These are phyloP conservation scores for Rhizophagus sp. DNA, from an alignment of 192 early-diverging fungal genomes.

Conservation along the genomic window DNA sequence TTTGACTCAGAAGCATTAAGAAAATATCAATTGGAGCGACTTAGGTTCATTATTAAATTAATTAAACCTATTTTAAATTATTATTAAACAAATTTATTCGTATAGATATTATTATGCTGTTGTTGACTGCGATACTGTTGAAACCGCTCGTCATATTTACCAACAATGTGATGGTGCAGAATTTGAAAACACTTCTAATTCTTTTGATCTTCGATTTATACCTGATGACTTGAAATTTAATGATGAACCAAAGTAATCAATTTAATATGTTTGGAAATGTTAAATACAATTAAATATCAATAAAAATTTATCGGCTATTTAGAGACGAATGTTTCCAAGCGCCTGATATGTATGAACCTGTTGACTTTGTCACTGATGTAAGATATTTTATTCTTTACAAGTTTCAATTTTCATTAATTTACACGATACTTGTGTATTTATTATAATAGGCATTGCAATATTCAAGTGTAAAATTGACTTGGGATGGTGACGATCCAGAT, in stretches of 20 bases:
- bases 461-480: slow-evolving; percentile 91
- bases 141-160: slow-evolving; percentile 80
- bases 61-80: neutral
- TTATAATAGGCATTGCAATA: slow-evolving; percentile 75
- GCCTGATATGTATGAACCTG: slow-evolving; percentile 69
- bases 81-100: neutral
- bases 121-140: slow-evolving; percentile 86
- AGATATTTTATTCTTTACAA: neutral
- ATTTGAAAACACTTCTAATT: slow-evolving; percentile 87
- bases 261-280: neutral
- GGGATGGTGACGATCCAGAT: slow-evolving; percentile 93
- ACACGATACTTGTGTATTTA: no score
- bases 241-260: slow-evolving; percentile 53
- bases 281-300: neutral
- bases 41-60: slow-evolving; percentile 49
- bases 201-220: slow-evolving; percentile 93
- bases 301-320: neutral
- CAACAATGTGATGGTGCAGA: slow-evolving; percentile 88
- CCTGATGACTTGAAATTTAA: slow-evolving; percentile 90
- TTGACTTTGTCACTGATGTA: slow-evolving; percentile 69
- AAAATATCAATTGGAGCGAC: slow-evolving; percentile 88
- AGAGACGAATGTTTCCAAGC: slow-evolving; percentile 56
- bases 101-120: slow-evolving; percentile 88
- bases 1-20: slow-evolving; percentile 83
- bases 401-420: neutral